A percentile compares a stretch with the other conserved stretches of the same genome.
Evolutionary conservation across 1,284 basidiomycete species (phyloP).

Genomic region (Ustanciosporium gigantosporum): DNA sequence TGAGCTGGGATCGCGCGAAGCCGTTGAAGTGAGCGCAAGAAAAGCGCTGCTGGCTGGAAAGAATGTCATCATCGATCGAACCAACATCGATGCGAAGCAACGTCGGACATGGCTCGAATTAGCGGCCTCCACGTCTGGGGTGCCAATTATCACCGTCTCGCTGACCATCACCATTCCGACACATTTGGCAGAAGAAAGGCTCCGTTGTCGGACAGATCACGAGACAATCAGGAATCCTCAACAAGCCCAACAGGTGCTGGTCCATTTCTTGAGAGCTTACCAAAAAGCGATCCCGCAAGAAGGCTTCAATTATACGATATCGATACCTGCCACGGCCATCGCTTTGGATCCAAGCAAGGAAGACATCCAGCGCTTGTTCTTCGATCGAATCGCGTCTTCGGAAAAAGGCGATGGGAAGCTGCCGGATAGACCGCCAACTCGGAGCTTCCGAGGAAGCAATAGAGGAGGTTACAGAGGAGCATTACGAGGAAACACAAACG

Average conservation of each 20-base stretch:
- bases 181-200: slow-evolving; percentile 9
- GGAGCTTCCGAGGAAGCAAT: too few species aligned
- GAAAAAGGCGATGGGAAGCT: slow-evolving; percentile 10
- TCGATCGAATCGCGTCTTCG: slow-evolving; percentile 5
- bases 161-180: slow-evolving; percentile 26
- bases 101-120: slow-evolving; percentile 35
- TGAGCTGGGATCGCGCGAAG: slow-evolving; percentile 22
- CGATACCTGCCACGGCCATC: slow-evolving; percentile 15
- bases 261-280: slow-evolving; percentile 22
- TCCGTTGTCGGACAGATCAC: slow-evolving; percentile 17
- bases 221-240: slow-evolving; percentile 29
- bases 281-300: slow-evolving; percentile 21
- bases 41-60: slow-evolving; percentile 9
- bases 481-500: too few species aligned
- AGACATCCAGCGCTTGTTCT: slow-evolving; percentile 12
- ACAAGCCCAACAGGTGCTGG: slow-evolving; percentile 19
- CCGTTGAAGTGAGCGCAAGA: slow-evolving; percentile 17
- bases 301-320: slow-evolving; percentile 24
- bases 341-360: slow-evolving; percentile 6
- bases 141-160: slow-evolving; percentile 15
- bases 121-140: slow-evolving; percentile 3
- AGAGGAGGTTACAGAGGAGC: too few species aligned
- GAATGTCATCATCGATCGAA: slow-evolving; percentile 36
- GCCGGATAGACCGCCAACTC: slow-evolving; percentile 15
- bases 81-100: slow-evolving; percentile 39